Evolutionary conservation across 2,329 filamentous ascomycete species (phyloP).

Genomic region (Colletotrichum somersetense): DNA sequence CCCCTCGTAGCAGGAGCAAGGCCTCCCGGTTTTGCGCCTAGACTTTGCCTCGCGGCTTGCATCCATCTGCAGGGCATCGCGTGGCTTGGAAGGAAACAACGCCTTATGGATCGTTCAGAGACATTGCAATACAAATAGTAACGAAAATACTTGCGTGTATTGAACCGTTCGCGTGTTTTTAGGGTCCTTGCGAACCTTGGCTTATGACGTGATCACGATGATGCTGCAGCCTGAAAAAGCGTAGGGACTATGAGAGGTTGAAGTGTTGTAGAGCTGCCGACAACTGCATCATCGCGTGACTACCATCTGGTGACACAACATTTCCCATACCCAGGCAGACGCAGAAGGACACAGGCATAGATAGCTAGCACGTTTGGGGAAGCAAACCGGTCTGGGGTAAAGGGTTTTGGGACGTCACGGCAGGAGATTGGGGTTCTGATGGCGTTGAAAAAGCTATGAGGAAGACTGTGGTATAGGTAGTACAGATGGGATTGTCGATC

Average conservation of each 20-base stretch:
- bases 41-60: constrained; percentile 16
- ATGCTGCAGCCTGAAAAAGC: neutral
- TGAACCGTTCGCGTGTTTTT: constrained; percentile 10
- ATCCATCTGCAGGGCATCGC: constrained; percentile 7
- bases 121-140: constrained; percentile 2
- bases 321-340: neutral
- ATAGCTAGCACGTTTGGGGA: neutral
- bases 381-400: neutral
- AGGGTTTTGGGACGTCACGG: neutral
- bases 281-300: constrained; percentile 11
- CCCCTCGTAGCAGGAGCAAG: neutral
- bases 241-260: neutral
- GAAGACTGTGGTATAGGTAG: neutral
- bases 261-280: constrained; percentile 3
- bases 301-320: constrained; percentile 14
- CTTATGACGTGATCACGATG: constrained; percentile 17
- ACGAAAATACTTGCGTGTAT: neutral
- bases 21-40: neutral
- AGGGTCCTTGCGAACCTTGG: neutral
- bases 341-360: constrained; percentile 1
- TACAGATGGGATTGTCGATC: neutral
- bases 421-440: neutral
- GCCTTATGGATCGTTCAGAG: neutral
- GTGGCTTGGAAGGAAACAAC: neutral
- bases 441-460: constrained; percentile 4